A percentile compares a stretch with the other conserved stretches of the same genome.
These are phyloP conservation scores for Globisporangium sylvaticum DNA, from an alignment of 352 stramenopile species.

Conservation along the genomic window DNA sequence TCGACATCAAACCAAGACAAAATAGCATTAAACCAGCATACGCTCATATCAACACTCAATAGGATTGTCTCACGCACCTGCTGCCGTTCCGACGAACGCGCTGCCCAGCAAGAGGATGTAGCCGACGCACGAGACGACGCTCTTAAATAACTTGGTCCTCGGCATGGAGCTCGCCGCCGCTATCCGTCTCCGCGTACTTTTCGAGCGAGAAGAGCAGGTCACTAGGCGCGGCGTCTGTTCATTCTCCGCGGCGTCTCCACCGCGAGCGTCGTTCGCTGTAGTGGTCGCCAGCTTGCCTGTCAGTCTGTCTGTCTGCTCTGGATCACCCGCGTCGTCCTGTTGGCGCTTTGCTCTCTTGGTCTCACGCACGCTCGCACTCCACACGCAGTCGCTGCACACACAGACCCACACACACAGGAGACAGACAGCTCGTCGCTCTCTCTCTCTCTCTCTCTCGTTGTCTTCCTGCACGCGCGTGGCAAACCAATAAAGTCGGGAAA, in stretches of 20 bases:
- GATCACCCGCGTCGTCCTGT: background rate
- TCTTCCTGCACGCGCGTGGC: background rate
- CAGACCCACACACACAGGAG: background rate
- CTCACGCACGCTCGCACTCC: background rate
- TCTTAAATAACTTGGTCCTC: background rate
- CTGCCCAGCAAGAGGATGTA: background rate
- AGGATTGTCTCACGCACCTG: background rate
- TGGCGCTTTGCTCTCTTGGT: background rate
- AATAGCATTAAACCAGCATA: conserved; percentile 2
- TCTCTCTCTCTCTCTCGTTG: background rate
- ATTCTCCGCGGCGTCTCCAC: conserved; percentile 17
- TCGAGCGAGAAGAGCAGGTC: background rate
- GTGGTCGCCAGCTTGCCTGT: conserved; percentile 14
- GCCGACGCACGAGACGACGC: background rate
- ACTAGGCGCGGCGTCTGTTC: conserved; percentile 11
- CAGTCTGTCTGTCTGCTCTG: background rate
- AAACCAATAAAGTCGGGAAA: background rate
- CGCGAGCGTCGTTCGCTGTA: background rate
- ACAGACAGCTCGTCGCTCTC: background rate
- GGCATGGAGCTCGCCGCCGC: background rate
- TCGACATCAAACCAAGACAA: background rate
- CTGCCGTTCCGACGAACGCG: background rate
- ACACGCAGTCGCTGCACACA: background rate
- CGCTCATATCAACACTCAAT: background rate
- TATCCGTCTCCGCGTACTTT: background rate